Percentiles rank a stretch among this genome's conserved stretches.
Evolutionary conservation across 768 basidiomycete species (phyloP).

Genomic region (Russula ochroleuca): DNA sequence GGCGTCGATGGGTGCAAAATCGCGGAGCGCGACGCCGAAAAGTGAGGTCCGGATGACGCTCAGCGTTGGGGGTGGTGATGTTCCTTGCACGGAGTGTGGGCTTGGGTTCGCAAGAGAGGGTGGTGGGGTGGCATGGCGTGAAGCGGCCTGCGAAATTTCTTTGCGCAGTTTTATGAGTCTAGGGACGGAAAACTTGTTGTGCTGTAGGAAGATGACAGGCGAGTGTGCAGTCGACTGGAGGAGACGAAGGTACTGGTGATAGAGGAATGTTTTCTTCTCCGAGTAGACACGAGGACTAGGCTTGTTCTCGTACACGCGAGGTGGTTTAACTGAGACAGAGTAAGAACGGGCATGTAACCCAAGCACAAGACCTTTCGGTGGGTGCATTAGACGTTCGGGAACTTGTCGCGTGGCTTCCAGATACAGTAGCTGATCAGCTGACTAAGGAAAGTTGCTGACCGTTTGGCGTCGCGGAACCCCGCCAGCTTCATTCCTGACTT

Average conservation of each 20-base stretch:
- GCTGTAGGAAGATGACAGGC: slow-evolving; percentile 75
- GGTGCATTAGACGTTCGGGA: slow-evolving; percentile 2
- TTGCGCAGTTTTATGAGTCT: slow-evolving; percentile 64
- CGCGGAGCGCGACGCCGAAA: slow-evolving; percentile 71
- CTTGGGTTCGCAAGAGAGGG: slow-evolving; percentile 35
- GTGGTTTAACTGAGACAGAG: slow-evolving; percentile 48
- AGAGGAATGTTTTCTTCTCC: slow-evolving; percentile 77
- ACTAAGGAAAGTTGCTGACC: too few species aligned
- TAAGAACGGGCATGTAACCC: slow-evolving; percentile 20
- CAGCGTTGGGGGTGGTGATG: slow-evolving; percentile 44
- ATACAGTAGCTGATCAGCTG: too few species aligned
- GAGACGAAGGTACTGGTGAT: slow-evolving; percentile 72
- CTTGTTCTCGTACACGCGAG: slow-evolving; percentile 51
- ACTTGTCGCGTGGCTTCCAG: not conserved
- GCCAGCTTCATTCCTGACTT: too few species aligned
- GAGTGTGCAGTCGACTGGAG: slow-evolving; percentile 52
- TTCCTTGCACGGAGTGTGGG: slow-evolving; percentile 30
- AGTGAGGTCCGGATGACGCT: slow-evolving; percentile 73
- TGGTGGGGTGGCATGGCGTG: slow-evolving; percentile 33
- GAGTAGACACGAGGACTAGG: slow-evolving; percentile 62
- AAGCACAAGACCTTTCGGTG: slow-evolving; percentile 5
- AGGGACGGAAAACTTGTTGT: slow-evolving; percentile 67
- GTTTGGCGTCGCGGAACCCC: too few species aligned
- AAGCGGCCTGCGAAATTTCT: slow-evolving; percentile 56
- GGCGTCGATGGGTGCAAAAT: slow-evolving; percentile 49